Evolutionary conservation across 192 early-diverging fungal species (phyloP).

Genomic region (Coemansia sp.): DNA sequence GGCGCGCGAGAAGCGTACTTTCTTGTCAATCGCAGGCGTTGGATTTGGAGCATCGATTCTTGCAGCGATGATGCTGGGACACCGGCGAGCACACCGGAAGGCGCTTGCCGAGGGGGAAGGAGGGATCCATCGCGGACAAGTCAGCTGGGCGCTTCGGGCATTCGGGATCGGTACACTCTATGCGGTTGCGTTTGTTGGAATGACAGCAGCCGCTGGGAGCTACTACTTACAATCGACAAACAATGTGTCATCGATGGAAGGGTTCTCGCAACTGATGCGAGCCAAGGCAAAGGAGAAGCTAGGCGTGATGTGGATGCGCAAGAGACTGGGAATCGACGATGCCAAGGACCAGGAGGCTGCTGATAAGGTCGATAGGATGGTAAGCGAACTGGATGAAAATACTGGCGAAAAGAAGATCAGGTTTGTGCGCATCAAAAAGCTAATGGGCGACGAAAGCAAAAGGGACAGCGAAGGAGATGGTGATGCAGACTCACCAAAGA

Average conservation of each 20-base stretch:
- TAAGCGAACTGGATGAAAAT: constrained; percentile 21
- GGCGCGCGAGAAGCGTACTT: constrained; percentile 25
- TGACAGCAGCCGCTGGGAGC: constrained; percentile 15
- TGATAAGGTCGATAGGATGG: constrained; percentile 17
- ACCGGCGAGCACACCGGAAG: constrained; percentile 34
- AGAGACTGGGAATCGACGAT: constrained; percentile 11
- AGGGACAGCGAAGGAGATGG: not conserved
- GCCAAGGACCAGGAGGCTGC: constrained; percentile 20
- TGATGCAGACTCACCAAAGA: not conserved
- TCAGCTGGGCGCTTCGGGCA: constrained; percentile 31
- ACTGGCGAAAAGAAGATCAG: constrained; percentile 30
- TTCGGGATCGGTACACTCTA: constrained; percentile 49
- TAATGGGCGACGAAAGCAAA: constrained; percentile 8
- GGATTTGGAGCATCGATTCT: constrained; percentile 33
- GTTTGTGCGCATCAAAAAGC: constrained; percentile 30
- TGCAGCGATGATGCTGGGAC: constrained; percentile 33
- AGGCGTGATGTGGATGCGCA: constrained; percentile 19
- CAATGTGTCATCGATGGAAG: constrained; percentile 14
- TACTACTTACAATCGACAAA: constrained; percentile 36
- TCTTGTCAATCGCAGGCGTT: constrained; percentile 28
- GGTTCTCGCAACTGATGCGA: constrained; percentile 22
- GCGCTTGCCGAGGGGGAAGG: constrained; percentile 21
- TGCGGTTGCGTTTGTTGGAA: constrained; percentile 35
- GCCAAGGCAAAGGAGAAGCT: not conserved
- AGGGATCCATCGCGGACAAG: constrained; percentile 22